A percentile compares a stretch with the other conserved stretches of the same genome.
Evolutionary conservation across 169 alveolate genomes (phyloP).

Genomic region (Cryptosporidium ryanae): DNA sequence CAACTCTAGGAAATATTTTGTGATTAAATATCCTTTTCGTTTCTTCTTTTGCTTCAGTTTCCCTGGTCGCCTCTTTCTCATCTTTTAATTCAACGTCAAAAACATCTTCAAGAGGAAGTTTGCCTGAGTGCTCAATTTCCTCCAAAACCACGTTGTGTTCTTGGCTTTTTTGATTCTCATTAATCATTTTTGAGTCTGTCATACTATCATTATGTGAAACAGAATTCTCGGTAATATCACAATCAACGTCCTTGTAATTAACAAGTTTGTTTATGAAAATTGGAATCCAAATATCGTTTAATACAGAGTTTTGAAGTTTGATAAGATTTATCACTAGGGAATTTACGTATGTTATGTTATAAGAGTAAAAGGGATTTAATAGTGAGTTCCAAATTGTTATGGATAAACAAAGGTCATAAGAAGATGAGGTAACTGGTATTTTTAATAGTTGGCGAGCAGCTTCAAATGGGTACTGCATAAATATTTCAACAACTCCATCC

Average conservation of each 20-base stretch:
- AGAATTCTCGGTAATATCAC: background rate
- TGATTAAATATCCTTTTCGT: background rate
- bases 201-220: background rate
- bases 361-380: slow-evolving; percentile 32
- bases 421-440: slow-evolving; percentile 31
- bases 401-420: slow-evolving; percentile 57
- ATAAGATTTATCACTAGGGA: slow-evolving; percentile 25
- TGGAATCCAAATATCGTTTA: slow-evolving; percentile 50
- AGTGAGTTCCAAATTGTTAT: slow-evolving; percentile 49
- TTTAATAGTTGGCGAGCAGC: slow-evolving; percentile 65
- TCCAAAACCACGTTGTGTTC: background rate
- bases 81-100: background rate
- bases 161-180: background rate
- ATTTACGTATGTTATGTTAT: slow-evolving; percentile 16
- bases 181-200: background rate
- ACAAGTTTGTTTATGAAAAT: slow-evolving; percentile 16
- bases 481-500: slow-evolving; percentile 35
- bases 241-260: background rate
- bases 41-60: background rate
- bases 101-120: background rate
- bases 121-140: background rate
- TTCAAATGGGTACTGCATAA: slow-evolving; percentile 54
- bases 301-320: slow-evolving; percentile 26
- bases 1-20: slow-evolving; percentile 14
- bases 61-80: background rate